These are phyloP conservation scores for Lenzites betulinus DNA, from an alignment of 768 basidiomycete genomes.

Conservation along the genomic window DNA sequence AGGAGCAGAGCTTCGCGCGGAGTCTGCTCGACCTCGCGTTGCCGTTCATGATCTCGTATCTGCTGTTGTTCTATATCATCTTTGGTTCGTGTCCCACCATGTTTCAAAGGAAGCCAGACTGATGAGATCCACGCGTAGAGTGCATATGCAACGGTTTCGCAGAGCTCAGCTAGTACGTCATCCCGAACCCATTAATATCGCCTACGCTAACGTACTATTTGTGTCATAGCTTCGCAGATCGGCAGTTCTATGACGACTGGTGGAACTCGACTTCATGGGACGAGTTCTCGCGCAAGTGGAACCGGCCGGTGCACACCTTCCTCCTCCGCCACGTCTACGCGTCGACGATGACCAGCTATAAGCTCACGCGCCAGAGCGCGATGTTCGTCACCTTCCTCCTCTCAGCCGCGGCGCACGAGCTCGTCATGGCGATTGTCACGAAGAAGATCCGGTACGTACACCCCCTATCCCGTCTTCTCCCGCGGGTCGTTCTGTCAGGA, in stretches of 20 bases:
- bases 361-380: slow-evolving; percentile 74
- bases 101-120: too few species aligned
- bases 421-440: slow-evolving; percentile 96
- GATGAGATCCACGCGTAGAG: slow-evolving; percentile 46
- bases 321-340: slow-evolving; percentile 95
- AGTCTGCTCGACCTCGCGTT: slow-evolving; percentile 84
- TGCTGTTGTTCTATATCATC: slow-evolving; percentile 84
- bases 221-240: slow-evolving; percentile 83
- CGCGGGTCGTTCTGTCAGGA: neutral
- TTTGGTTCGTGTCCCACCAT: slow-evolving; percentile 52
- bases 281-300: slow-evolving; percentile 98
- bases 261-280: slow-evolving; percentile 99
- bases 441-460: slow-evolving; percentile 77
- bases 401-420: slow-evolving; percentile 87
- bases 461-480: neutral
- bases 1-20: slow-evolving; percentile 70
- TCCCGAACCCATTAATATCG: too few species aligned
- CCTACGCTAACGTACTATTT: too few species aligned
- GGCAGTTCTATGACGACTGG: slow-evolving; percentile 98
- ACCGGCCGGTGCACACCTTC: slow-evolving; percentile 94
- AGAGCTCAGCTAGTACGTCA: slow-evolving; percentile 81
- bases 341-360: slow-evolving; percentile 76
- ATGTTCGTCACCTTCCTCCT: slow-evolving; percentile 93
- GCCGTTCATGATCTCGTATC: slow-evolving; percentile 92
- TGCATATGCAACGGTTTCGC: slow-evolving; percentile 97